Conservation (phyloP, 768 basidiomycete species). For the Lactifluus pinguis region DNA sequence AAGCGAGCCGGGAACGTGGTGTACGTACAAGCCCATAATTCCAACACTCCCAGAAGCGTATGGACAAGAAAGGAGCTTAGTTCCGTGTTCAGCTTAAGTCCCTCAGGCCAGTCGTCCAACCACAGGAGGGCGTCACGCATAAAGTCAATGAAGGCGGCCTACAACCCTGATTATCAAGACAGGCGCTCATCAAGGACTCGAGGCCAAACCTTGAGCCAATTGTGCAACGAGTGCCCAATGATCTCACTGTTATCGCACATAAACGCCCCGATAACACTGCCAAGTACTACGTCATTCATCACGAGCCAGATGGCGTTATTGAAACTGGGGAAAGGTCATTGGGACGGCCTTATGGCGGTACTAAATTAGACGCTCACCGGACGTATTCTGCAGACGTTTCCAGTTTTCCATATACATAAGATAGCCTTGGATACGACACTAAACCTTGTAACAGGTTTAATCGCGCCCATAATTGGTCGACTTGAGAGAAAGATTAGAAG, state of each 20-base stretch:
- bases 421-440: slow-evolving; percentile 9
- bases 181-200: neutral
- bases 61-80: slow-evolving; percentile 81
- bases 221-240: slow-evolving; percentile 33
- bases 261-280: slow-evolving; percentile 61
- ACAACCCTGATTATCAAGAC: neutral
- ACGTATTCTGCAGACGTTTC: slow-evolving; percentile 19
- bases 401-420: slow-evolving; percentile 17
- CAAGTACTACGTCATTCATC: slow-evolving; percentile 84
- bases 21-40: slow-evolving; percentile 63
- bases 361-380: slow-evolving; percentile 9
- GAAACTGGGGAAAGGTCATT: slow-evolving; percentile 41
- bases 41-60: slow-evolving; percentile 54
- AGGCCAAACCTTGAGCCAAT: slow-evolving; percentile 7
- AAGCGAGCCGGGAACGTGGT: neutral
- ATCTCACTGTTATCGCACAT: slow-evolving; percentile 53
- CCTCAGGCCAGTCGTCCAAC: slow-evolving; percentile 94
- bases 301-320: slow-evolving; percentile 90
- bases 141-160: slow-evolving; percentile 38
- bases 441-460: slow-evolving; percentile 9
- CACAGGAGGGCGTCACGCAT: slow-evolving; percentile 54
- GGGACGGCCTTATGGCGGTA: neutral
- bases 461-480: slow-evolving; percentile 16
- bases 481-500: slow-evolving; percentile 1
- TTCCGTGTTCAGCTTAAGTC: slow-evolving; percentile 92